Base-by-base conservation (phyloP, 2,329 filamentous ascomycete species). In the Sporothrix sp. region DNA sequence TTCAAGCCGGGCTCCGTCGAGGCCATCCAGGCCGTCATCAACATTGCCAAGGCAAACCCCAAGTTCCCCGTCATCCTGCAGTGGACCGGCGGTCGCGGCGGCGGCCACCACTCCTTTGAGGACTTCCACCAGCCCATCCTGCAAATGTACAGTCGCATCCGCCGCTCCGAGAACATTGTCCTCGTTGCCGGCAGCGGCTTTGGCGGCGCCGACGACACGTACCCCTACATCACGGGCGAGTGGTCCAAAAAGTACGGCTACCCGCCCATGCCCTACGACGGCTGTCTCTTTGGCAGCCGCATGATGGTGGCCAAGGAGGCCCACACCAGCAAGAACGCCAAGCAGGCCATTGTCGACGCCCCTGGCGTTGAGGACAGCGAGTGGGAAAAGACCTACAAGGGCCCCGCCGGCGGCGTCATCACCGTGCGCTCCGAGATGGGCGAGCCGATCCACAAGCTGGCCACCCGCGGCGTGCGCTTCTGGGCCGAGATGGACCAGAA, bases 401-500 rank as follows among this genome's bases (percentile, higher is more conserved):
- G 87, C 16, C 77, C 89, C 23, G 85, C 90, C 52, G 93, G 93
- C 61, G 93, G 93, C 65, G 82, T 98, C 56, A 91, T 98, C 61
- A 98, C 93, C 25, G 93, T 98, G 44, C 82, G 89, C 57, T 98
- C 93, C 1, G 93, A 98, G 71, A 98, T 98, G 94, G 94, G 93
- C 40, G 93, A 98, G 74, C 94, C 93, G 6, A 98, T 98, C 56
- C 93, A 98, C 75, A 98, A 98, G 74, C 80, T 98, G 53, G 94
- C 93, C 14, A 98, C 93, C 44, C 85, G 94, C 53, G 93, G 93
- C 78, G 90, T 98, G 43, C 75, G 81, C 50, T 95, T 98, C 75
- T 98, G 93, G 93, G 84, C 89, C 45, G 94, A 98, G 71, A 95
- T 98, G 89, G 93, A 98, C 63, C 81, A 94, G 68, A 96, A 95